Conservation (phyloP, 805 yeast species). For the Cyberlindnera maclurae region DNA sequence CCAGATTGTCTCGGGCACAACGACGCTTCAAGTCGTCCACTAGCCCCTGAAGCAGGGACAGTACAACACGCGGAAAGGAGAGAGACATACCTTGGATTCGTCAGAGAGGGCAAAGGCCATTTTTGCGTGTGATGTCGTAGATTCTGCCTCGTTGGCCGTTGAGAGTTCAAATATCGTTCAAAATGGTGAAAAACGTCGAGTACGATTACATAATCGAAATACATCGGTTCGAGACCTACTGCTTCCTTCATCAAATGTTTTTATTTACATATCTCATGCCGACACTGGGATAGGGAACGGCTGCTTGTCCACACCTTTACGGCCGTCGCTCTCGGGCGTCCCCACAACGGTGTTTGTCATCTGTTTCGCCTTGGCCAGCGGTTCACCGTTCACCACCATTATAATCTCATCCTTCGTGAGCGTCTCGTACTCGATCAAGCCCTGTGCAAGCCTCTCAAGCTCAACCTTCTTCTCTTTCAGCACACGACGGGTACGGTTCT, state of each 20-base stretch:
- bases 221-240: neutral
- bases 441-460: conserved; percentile 83
- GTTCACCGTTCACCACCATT: conserved; percentile 74
- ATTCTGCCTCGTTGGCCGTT: no score
- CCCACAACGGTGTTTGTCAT: conserved; percentile 72
- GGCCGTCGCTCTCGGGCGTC: conserved; percentile 39
- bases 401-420: conserved; percentile 87
- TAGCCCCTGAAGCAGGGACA: neutral
- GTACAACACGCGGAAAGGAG: neutral
- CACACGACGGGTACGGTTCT: conserved; percentile 67
- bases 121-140: conserved; percentile 2
- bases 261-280: conserved; percentile 8
- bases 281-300: conserved; percentile 25
- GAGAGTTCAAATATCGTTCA: no score
- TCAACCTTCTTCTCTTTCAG: conserved; percentile 58
- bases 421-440: conserved; percentile 91
- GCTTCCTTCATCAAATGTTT: neutral
- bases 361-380: conserved; percentile 58
- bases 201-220: neutral
- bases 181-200: no score
- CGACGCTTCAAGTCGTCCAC: neutral
- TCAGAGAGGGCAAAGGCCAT: conserved; percentile 38
- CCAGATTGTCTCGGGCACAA: neutral
- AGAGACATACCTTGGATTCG: conserved; percentile 33
- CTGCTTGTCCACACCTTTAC: conserved; percentile 29